Base-by-base conservation (phyloP, 2,329 filamentous ascomycete species). In the Alternaria ventricosa region DNA sequence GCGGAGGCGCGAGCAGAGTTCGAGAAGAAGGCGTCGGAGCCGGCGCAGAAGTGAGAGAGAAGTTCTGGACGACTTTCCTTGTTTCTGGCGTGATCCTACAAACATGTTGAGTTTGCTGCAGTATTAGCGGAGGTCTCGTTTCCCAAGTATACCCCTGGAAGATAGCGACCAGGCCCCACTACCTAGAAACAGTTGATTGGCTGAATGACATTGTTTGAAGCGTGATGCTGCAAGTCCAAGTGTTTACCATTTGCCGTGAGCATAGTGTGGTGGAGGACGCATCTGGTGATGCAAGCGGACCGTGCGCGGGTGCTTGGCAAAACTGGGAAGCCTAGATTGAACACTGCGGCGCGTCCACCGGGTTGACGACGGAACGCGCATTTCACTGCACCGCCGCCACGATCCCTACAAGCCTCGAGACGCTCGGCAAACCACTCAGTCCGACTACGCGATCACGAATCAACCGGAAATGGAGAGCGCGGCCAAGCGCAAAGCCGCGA, bases 1-100 rank as follows among this genome's bases (percentile, higher is more conserved):
- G 88, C 94, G 73, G 91, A 97, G 77, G 90, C 94, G 77, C 88
- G 87, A 30, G 85, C 91, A 71, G 89, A 90, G 79, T 81, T 87
- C 79, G 92, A 82, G 84, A 88, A 80, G 84, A 90, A 83, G 61
- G 84, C 84, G 7, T 79, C 82, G 20, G 73, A 78, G 59, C 61
- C 67, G 27, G 63, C 67, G 36, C 75, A 74, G 67, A 77, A 76
- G 65, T 66, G 60, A 64, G 57, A 65, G 44, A 36, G 41, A n/a
- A 41, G 6, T 11, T 11, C 18, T 44, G 55, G 27, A 45, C 28
- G 33, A 46, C 53, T 47, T 44, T 50, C 50, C 53, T 58, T 56
- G 55, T 55, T 49, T 56, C 61, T 65, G 46, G 65, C 50, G 56
- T 27, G 22, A 57, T 53, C 30, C 43, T 57, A 62, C 60, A 66